phyloP scores from a whole-genome alignment of 1,139 yeast species.

The Nakaseomyces delphensis region DNA sequence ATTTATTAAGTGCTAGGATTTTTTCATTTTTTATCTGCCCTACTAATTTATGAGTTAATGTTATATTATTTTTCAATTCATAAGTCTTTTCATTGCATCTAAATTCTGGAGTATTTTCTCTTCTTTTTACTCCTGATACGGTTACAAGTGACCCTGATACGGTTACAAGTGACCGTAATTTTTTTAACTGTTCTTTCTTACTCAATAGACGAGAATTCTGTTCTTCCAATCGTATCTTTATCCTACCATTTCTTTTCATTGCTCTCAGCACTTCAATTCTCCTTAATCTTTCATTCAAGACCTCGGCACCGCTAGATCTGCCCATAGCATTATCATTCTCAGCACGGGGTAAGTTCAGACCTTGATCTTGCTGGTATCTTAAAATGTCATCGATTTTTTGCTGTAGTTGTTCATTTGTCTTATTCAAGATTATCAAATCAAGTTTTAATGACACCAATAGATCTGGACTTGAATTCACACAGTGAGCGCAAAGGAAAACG shows the following conservation, averaged over 20 bases:
- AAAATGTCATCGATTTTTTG: constrained; percentile 17
- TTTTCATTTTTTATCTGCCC: constrained; percentile 11
- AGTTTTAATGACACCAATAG: constrained; percentile 17
- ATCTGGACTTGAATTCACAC: constrained; percentile 25
- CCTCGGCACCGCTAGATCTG: constrained; percentile 10
- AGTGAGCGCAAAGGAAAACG: constrained; percentile 23
- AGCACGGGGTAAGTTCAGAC: too few species aligned
- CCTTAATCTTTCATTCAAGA: constrained; percentile 16
- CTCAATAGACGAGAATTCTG: constrained; percentile 11
- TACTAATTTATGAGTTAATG: constrained; percentile 13
- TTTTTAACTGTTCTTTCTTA: constrained; percentile 12
- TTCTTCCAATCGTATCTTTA: constrained; percentile 14
- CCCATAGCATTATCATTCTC: background rate
- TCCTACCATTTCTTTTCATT: constrained; percentile 15
- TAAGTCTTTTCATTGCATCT: background rate
- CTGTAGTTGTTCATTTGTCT: constrained; percentile 14
- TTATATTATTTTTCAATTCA: constrained; percentile 6
- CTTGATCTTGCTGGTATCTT: constrained; percentile 5
- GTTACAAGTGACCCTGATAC: constrained; percentile 8
- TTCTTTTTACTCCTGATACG: constrained; percentile 5
- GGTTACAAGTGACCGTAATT: constrained; percentile 9
- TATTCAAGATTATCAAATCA: constrained; percentile 14
- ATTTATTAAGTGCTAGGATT: constrained; percentile 14
- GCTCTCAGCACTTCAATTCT: constrained; percentile 18
- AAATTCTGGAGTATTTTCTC: constrained; percentile 7